Percentiles rank a stretch among this genome's conserved stretches.
Evolutionary conservation across 2,329 filamentous ascomycete species (phyloP).

Genomic region (Sclerotinia minor): DNA sequence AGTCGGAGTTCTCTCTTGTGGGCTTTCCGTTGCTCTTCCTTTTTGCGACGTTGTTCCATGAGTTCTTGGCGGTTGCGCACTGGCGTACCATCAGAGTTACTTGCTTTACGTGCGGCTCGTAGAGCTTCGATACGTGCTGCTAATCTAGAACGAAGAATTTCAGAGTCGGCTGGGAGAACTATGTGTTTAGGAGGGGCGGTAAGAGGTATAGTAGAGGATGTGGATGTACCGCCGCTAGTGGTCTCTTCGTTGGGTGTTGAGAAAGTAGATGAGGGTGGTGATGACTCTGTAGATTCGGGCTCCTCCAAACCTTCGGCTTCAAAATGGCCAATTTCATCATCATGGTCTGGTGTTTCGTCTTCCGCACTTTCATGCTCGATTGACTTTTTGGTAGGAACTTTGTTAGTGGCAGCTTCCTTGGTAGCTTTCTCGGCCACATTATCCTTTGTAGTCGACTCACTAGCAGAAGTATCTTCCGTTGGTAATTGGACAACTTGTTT

Average conservation of each 20-base stretch:
- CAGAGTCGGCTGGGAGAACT: constrained; percentile 68
- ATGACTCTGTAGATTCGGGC: constrained; percentile 47
- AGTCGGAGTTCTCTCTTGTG: constrained; percentile 84
- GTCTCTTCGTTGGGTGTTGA: constrained; percentile 64
- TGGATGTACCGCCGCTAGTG: constrained; percentile 63
- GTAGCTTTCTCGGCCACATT: constrained; percentile 12
- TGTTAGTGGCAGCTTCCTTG: constrained; percentile 28
- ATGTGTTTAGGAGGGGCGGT: constrained; percentile 65
- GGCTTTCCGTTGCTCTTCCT: constrained; percentile 81
- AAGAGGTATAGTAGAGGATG: constrained; percentile 63
- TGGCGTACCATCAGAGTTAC: constrained; percentile 76
- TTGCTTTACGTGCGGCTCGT: constrained; percentile 82
- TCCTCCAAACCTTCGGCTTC: constrained; percentile 52
- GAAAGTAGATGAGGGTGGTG: constrained; percentile 49
- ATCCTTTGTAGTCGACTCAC: constrained; percentile 29
- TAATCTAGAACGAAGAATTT: constrained; percentile 74
- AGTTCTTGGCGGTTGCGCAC: constrained; percentile 87
- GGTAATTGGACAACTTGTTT: constrained; percentile 17
- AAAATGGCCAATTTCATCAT: constrained; percentile 46
- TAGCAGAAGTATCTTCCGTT: constrained; percentile 34
- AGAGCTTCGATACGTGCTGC: constrained; percentile 82
- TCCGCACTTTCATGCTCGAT: constrained; percentile 28
- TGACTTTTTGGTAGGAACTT: constrained; percentile 26
- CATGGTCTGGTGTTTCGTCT: constrained; percentile 35
- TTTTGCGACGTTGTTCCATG: constrained; percentile 83